Percentiles rank a stretch among this genome's conserved stretches.
Evolutionary conservation across 2,329 filamentous ascomycete genomes (phyloP).

Genomic region (Dothistroma pini): DNA sequence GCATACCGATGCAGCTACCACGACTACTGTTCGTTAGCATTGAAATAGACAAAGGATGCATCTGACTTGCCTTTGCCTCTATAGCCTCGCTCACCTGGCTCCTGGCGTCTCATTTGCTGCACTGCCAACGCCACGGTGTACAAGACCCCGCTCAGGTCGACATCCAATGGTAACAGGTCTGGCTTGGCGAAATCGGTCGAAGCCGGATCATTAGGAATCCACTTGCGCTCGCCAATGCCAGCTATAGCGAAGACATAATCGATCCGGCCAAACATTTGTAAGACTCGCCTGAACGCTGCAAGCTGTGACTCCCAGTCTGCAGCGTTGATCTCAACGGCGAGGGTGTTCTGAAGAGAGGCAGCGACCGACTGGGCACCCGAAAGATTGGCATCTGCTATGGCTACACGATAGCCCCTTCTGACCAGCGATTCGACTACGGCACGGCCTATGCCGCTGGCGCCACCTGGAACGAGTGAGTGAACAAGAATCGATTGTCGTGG

Average conservation of each 20-base stretch:
- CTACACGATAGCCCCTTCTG: conserved; percentile 44
- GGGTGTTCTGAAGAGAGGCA: conserved; percentile 18
- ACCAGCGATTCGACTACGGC: conserved; percentile 34
- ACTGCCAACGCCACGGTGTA: conserved; percentile 42
- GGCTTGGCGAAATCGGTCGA: conserved; percentile 37
- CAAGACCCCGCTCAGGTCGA: conserved; percentile 43
- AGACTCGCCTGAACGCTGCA: conserved; percentile 36
- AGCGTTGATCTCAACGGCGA: conserved; percentile 34
- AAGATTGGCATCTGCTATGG: conserved; percentile 44
- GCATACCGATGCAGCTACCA: conserved; percentile 40
- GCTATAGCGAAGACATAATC: conserved; percentile 42
- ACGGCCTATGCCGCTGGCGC: conserved; percentile 35
- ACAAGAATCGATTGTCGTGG: background rate
- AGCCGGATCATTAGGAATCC: conserved; percentile 31
- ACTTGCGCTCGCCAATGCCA: conserved; percentile 38
- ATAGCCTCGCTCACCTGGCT: conserved; percentile 31
- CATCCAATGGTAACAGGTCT: conserved; percentile 38
- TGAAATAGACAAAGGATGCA: background rate
- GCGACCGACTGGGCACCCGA: conserved; percentile 28
- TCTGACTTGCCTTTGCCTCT: conserved; percentile 38
- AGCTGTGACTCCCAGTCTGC: conserved; percentile 39
- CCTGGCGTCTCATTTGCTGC: conserved; percentile 45
- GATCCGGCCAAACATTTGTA: conserved; percentile 35
- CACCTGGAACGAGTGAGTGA: conserved; percentile 15
- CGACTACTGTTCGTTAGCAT: conserved; percentile 18